phyloP scores from a whole-genome alignment of 208 protist species.

The Zelonia costaricensis region DNA sequence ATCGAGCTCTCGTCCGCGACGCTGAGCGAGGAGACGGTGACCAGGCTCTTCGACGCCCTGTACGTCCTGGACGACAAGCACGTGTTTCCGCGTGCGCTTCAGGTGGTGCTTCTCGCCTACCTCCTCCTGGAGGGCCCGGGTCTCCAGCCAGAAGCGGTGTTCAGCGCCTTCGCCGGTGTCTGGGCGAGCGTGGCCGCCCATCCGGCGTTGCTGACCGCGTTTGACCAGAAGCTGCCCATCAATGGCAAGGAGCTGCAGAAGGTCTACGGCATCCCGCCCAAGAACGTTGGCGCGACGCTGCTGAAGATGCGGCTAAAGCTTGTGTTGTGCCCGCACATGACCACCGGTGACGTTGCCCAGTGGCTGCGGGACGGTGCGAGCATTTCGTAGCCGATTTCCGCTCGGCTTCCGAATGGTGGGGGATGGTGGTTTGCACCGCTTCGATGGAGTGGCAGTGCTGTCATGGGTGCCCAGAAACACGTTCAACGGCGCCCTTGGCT shows the following conservation, averaged over 20 bases:
- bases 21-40: constrained; percentile 29
- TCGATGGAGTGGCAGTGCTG: too few relatives aligned
- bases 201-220: constrained; percentile 44
- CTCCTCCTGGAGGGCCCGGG: constrained; percentile 36
- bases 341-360: constrained; percentile 9
- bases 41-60: constrained; percentile 59
- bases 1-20: constrained; percentile 9
- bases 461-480: too few relatives aligned
- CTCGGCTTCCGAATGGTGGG: too few relatives aligned
- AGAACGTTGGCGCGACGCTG: constrained; percentile 51
- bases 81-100: constrained; percentile 41
- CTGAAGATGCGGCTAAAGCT: constrained; percentile 52
- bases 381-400: too few relatives aligned
- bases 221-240: constrained; percentile 50
- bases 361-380: constrained; percentile 24
- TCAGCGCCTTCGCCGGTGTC: constrained; percentile 9
- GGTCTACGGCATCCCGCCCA: constrained; percentile 39
- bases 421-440: too few relatives aligned
- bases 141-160: constrained; percentile 6
- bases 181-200: constrained; percentile 44
- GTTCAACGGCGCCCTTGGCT: too few relatives aligned
- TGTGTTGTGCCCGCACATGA: constrained; percentile 50
- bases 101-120: constrained; percentile 65
- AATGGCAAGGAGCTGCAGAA: constrained; percentile 69
- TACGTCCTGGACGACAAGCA: constrained; percentile 55